phyloP scores from a whole-genome alignment of 140 eudicot species.

The Anethum foeniculum region DNA sequence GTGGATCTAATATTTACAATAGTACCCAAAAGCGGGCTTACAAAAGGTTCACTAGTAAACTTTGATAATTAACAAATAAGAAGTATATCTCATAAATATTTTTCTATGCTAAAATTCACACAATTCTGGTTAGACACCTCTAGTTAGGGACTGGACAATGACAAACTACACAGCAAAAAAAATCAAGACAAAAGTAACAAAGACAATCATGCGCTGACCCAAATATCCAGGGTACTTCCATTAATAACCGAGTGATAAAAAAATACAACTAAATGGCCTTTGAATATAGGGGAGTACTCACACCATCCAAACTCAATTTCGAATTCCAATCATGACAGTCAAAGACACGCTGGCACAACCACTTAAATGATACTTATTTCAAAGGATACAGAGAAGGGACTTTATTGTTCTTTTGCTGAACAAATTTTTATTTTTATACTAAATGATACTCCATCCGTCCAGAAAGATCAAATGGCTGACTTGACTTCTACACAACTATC shows the following conservation, averaged over 20 bases:
- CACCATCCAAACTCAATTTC: not conserved
- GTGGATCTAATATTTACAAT: not conserved
- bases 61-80: not conserved
- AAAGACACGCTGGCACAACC: not conserved
- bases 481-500: not conserved
- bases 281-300: not conserved
- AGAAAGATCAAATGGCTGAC: not conserved
- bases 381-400: not conserved
- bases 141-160: not conserved
- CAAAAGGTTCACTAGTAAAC: not conserved
- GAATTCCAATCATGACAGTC: not conserved
- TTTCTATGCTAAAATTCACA: not conserved
- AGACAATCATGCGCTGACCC: not conserved
- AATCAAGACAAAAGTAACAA: not conserved
- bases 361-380: not conserved
- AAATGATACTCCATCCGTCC: not conserved
- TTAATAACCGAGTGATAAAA: not conserved
- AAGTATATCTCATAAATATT: not conserved
- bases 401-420: not conserved
- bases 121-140: not conserved
- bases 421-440: not conserved
- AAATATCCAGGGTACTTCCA: not conserved
- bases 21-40: not conserved
- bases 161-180: not conserved
- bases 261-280: not conserved